Percentiles rank a stretch among this genome's conserved stretches.
phyloP scores from a whole-genome alignment of 257 asterid genomes.

The Petunia secreta region DNA sequence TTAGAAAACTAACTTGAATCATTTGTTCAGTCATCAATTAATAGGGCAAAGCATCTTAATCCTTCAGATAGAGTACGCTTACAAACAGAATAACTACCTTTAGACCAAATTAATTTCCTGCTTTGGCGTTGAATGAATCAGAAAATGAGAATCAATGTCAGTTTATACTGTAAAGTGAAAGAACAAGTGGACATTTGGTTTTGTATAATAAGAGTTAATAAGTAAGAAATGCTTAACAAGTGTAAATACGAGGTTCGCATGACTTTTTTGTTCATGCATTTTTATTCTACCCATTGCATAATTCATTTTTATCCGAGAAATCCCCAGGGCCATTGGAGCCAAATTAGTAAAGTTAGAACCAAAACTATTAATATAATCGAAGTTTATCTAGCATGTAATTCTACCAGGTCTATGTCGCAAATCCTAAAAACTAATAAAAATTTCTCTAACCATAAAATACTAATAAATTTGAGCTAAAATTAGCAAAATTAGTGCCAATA shows the following conservation, averaged over 20 bases:
- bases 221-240: background rate
- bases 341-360: too few species aligned
- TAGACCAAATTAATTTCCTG: background rate
- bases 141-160: background rate
- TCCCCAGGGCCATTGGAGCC: too few species aligned
- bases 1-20: background rate
- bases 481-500: too few species aligned
- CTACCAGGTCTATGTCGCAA: slow-evolving; percentile 8
- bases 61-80: slow-evolving; percentile 11
- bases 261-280: background rate
- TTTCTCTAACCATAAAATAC: background rate
- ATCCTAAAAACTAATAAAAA: background rate
- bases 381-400: background rate
- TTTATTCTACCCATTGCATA: background rate
- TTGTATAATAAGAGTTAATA: background rate
- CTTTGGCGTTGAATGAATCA: background rate
- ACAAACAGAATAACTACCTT: slow-evolving; percentile 3
- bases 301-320: too few species aligned
- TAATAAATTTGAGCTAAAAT: background rate
- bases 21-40: slow-evolving; percentile 14
- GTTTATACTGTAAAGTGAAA: background rate
- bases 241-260: slow-evolving; percentile 1
- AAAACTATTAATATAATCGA: too few species aligned
- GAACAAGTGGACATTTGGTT: slow-evolving; percentile 5
- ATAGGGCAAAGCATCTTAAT: background rate